phyloP scores from a whole-genome alignment of 495 filamentous ascomycete genomes.

The Penicillium arizonense region DNA sequence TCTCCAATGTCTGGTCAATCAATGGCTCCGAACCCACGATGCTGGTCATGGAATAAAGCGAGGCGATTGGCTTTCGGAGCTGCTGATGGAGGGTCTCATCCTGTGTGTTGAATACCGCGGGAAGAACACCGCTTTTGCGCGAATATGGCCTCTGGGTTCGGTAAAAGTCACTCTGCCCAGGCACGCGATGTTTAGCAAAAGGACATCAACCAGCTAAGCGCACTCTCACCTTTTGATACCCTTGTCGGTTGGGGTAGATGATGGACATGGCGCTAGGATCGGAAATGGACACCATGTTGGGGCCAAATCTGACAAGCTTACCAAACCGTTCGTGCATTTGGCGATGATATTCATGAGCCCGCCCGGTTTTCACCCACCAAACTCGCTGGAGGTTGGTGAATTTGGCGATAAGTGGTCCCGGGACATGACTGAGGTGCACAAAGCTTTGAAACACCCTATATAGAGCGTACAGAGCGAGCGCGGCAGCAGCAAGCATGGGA shows the following conservation, averaged over 20 bases:
- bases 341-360: conserved; percentile 27
- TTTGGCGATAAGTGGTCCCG: conserved; percentile 39
- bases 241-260: conserved; percentile 33
- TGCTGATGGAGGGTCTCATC: conserved; percentile 36
- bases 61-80: conserved; percentile 38
- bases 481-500: too few relatives aligned
- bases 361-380: conserved; percentile 23
- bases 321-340: conserved; percentile 50
- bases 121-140: conserved; percentile 16
- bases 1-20: conserved; percentile 24
- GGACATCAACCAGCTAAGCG: not conserved
- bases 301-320: conserved; percentile 53
- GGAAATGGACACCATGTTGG: conserved; percentile 53
- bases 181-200: not conserved
- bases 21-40: conserved; percentile 30
- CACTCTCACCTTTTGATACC: conserved; percentile 23
- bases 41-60: conserved; percentile 34
- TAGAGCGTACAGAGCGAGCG: too few relatives aligned
- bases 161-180: conserved; percentile 27
- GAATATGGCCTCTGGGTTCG: conserved; percentile 7
- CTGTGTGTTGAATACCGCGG: conserved; percentile 31
- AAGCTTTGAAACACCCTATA: not conserved
- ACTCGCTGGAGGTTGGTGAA: conserved; percentile 35
- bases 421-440: conserved; percentile 21
- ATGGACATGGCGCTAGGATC: conserved; percentile 37